Evolutionary conservation across 352 stramenopile species (phyloP).

Genomic region (Pilasporangium apinafurcum): DNA sequence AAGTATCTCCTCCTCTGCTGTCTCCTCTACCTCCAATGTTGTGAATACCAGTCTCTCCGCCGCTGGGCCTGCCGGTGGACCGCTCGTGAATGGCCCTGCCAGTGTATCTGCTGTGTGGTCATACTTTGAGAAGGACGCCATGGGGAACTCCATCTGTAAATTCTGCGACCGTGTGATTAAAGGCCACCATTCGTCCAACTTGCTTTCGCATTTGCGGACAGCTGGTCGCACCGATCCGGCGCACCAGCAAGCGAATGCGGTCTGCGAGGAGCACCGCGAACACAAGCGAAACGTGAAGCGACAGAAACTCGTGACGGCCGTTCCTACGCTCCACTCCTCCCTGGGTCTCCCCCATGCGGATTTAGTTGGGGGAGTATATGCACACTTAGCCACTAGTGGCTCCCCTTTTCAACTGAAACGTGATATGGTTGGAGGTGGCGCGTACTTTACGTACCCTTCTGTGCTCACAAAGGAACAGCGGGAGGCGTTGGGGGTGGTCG

Average conservation of each 20-base stretch:
- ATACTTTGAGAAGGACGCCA: conserved; percentile 75
- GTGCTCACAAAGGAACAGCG: conserved; percentile 41
- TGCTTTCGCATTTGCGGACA: conserved; percentile 74
- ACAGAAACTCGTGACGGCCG: conserved; percentile 57
- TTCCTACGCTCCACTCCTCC: no score
- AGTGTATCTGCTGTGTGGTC: conserved; percentile 79
- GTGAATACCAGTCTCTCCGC: no score
- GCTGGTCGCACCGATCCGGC: conserved; percentile 55
- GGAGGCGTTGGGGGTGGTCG: conserved; percentile 11
- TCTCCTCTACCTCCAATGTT: background rate
- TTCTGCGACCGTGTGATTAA: conserved; percentile 84
- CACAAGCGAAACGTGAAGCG: conserved; percentile 73
- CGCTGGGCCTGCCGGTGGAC: no score
- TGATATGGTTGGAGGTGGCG: no score
- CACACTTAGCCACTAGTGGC: conserved; percentile 26
- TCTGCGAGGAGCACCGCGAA: conserved; percentile 78
- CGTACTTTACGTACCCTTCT: no score
- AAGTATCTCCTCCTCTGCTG: background rate
- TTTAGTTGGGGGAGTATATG: conserved; percentile 38
- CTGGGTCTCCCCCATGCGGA: no score
- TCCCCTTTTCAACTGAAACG: no score
- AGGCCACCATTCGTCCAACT: conserved; percentile 78
- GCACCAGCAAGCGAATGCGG: conserved; percentile 66
- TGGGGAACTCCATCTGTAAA: conserved; percentile 78
- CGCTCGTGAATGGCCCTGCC: conserved; percentile 28